A percentile compares a stretch with the other conserved stretches of the same genome.
Evolutionary conservation across 1,284 basidiomycete genomes (phyloP).

Genomic region (Bjerkandera adusta): DNA sequence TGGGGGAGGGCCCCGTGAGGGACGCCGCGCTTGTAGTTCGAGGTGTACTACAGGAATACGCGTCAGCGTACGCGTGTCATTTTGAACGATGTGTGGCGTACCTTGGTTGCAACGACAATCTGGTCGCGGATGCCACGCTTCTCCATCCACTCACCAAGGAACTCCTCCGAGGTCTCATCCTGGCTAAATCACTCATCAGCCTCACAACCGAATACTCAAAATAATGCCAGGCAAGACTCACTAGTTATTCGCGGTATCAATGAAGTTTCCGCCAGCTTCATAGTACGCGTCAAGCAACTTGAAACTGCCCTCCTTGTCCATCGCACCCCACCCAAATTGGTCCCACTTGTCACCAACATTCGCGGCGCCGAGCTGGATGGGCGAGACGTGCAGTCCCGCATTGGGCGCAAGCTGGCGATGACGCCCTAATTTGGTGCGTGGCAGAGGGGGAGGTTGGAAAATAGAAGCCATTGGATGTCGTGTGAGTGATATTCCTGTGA

Average conservation of each 20-base stretch:
- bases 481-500: too few relatives aligned
- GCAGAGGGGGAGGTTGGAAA: slow-evolving; percentile 12
- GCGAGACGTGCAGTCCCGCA: slow-evolving; percentile 31
- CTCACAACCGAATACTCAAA: neutral
- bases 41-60: slow-evolving; percentile 34
- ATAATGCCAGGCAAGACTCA: slow-evolving; percentile 18
- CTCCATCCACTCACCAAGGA: slow-evolving; percentile 43
- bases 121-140: slow-evolving; percentile 38
- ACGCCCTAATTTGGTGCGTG: slow-evolving; percentile 33
- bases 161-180: slow-evolving; percentile 27
- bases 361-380: slow-evolving; percentile 48
- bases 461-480: too few relatives aligned
- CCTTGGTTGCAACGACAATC: slow-evolving; percentile 43
- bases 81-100: slow-evolving; percentile 19
- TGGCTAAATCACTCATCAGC: slow-evolving; percentile 18
- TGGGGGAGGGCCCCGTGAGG: slow-evolving; percentile 22
- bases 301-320: slow-evolving; percentile 28
- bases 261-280: slow-evolving; percentile 49
- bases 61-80: slow-evolving; percentile 28
- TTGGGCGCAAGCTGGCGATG: slow-evolving; percentile 42
- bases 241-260: slow-evolving; percentile 52
- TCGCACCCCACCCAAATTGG: slow-evolving; percentile 35
- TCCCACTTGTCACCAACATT: slow-evolving; percentile 44
- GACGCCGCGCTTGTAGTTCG: slow-evolving; percentile 28
- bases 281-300: slow-evolving; percentile 45